phyloP scores from a whole-genome alignment of 2,329 filamentous ascomycete species.

The Diplodia sapinea region DNA sequence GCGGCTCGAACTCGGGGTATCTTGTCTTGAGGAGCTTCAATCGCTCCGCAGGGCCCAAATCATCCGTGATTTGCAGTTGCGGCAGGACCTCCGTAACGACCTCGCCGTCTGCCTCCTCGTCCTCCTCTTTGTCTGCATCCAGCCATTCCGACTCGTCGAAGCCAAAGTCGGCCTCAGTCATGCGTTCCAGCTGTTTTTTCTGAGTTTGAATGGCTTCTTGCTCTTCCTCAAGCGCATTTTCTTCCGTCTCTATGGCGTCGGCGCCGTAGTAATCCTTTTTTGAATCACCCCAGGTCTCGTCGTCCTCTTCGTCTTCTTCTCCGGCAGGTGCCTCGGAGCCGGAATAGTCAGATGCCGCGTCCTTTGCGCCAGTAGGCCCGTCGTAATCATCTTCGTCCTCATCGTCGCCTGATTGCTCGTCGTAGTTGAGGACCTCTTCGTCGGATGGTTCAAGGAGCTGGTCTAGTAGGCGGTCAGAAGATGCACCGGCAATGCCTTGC shows the following conservation, averaged over 20 bases:
- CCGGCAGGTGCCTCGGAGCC: conserved; percentile 50
- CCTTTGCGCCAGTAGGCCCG: conserved; percentile 43
- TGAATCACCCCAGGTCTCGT: conserved; percentile 83
- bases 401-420: conserved; percentile 54
- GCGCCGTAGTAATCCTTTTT: conserved; percentile 93
- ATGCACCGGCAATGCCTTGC: conserved; percentile 21
- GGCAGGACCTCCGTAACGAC: conserved; percentile 87
- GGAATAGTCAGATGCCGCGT: conserved; percentile 43
- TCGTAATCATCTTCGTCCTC: conserved; percentile 47
- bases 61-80: conserved; percentile 78
- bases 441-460: conserved; percentile 64
- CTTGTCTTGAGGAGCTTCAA: conserved; percentile 75
- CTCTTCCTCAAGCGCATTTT: conserved; percentile 87
- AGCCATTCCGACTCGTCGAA: conserved; percentile 91
- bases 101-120: conserved; percentile 52
- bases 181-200: conserved; percentile 85
- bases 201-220: conserved; percentile 86
- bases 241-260: conserved; percentile 73
- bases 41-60: conserved; percentile 77
- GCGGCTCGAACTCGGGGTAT: conserved; percentile 90
- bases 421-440: conserved; percentile 66
- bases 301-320: conserved; percentile 62
- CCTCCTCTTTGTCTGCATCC: conserved; percentile 58
- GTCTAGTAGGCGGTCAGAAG: conserved; percentile 49
- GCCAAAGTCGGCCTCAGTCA: conserved; percentile 90